Conservation (phyloP, 2,329 filamentous ascomycete genomes). For the Cladophialophora psammophila region DNA sequence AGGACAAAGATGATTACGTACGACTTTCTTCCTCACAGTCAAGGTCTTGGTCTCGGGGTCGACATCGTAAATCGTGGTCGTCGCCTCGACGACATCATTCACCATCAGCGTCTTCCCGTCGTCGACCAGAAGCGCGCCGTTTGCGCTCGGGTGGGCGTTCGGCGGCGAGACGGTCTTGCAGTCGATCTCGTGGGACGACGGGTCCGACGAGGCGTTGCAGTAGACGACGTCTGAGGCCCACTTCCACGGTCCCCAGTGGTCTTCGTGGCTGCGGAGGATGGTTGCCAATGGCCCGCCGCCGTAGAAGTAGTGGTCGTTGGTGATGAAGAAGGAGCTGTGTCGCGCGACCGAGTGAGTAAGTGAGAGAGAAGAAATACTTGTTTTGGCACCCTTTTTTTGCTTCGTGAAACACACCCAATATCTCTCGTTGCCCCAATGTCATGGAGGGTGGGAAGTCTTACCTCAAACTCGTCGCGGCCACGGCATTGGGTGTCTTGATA, state of each 20-base stretch:
- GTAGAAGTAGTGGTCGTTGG: conserved; percentile 36
- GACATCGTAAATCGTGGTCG: conserved; percentile 33
- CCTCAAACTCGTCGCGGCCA: conserved; percentile 26
- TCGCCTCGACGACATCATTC: conserved; percentile 31
- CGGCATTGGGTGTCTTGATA: conserved; percentile 35
- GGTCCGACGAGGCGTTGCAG: conserved; percentile 15
- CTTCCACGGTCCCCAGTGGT: conserved; percentile 30
- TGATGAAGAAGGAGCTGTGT: conserved; percentile 34
- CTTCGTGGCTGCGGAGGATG: conserved; percentile 26
- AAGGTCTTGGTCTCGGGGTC: conserved; percentile 28
- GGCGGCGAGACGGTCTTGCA: conserved; percentile 31
- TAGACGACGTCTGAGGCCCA: conserved; percentile 32
- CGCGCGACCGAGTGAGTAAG: too few species aligned
- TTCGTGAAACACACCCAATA: too few species aligned
- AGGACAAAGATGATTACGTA: conserved; percentile 9
- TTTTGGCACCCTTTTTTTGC: too few species aligned
- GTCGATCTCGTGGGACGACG: conserved; percentile 11
- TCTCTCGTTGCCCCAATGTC: too few species aligned
- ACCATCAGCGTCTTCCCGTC: conserved; percentile 30
- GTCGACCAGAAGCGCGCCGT: conserved; percentile 32
- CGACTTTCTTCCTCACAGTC: conserved; percentile 27
- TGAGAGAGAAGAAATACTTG: too few species aligned
- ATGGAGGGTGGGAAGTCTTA: conserved; percentile 7
- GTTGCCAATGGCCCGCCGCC: conserved; percentile 22
- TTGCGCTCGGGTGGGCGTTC: conserved; percentile 29